Conservation (phyloP, 805 yeast genomes). For the Wickerhamomyces canadensis region DNA sequence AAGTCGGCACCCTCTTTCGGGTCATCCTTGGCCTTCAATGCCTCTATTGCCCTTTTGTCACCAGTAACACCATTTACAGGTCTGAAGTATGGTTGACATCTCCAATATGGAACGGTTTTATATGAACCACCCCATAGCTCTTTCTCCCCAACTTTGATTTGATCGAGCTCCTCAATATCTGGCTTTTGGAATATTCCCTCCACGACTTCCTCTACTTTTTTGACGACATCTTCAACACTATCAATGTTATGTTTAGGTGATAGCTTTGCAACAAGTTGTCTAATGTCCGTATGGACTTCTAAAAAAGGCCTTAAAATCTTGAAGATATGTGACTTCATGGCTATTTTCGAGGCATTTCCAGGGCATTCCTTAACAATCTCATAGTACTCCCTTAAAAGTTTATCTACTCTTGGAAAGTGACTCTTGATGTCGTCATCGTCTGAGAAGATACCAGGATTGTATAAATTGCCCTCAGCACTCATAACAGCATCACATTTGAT, state of each 20-base stretch:
- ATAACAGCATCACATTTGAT: constrained; percentile 85
- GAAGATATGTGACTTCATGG: constrained; percentile 92
- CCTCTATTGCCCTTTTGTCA: constrained; percentile 32
- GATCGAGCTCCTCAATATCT: constrained; percentile 52
- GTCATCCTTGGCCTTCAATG: constrained; percentile 17
- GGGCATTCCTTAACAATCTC: constrained; percentile 53
- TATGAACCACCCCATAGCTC: constrained; percentile 79
- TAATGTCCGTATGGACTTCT: constrained; percentile 67
- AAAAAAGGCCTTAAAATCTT: constrained; percentile 80
- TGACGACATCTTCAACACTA: constrained; percentile 50
- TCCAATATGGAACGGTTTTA: constrained; percentile 85
- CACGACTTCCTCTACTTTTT: constrained; percentile 63
- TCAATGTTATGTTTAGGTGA: constrained; percentile 39
- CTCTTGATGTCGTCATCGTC: constrained; percentile 52
- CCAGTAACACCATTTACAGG: constrained; percentile 74
- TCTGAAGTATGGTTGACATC: constrained; percentile 93
- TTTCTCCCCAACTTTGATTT: constrained; percentile 44
- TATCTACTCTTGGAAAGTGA: constrained; percentile 83
- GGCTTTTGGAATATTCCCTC: constrained; percentile 44
- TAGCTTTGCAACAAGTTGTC: constrained; percentile 62
- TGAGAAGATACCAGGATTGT: constrained; percentile 85
- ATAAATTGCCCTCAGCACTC: constrained; percentile 95
- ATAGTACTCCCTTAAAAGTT: constrained; percentile 76
- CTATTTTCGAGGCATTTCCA: constrained; percentile 63
- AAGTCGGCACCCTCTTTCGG: background rate